Base-by-base conservation (phyloP, 257 asterid species). In the Hygrophila difformis region DNA sequence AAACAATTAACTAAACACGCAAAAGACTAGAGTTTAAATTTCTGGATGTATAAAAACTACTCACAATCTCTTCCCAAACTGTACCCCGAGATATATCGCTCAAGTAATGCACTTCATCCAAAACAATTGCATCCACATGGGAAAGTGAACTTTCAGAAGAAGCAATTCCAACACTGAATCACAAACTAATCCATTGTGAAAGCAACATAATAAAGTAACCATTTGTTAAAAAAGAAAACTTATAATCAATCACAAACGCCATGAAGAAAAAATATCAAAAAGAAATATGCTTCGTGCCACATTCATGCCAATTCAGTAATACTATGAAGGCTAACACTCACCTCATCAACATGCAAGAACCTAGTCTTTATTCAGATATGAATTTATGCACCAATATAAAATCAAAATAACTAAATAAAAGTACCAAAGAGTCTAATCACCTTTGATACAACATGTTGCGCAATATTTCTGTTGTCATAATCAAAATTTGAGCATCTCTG, bases 31-130 rank as follows among this genome's bases (percentile, higher is more conserved):
- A 52, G n/a, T 39, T 55, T 58, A 47, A 47, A 46, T 49, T 51
- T 50, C 48, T 49, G 45, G 47, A 50, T 44, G 53, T 46, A 29
- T 29, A 50, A 36, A 49, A 71, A 55, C 52, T 49, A 86, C 98
- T 54, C 71, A 89, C 98, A 61, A 86, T 91, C 73, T 91, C 98
- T 66, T 91, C 98, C 98, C 98, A 91, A 50, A 91, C 98, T 23
- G 98, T 91, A 65, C 98, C 98, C 66, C 98, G 81, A 49, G 93
- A 86, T 57, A 86, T 76, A 77, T 91, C 98, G 49, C 96, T 86
- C 66, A 91, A 69, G 72, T 91, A 91, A 72, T 91, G 98, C 61
- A 91, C 98, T 86, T 91, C 98, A 69, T 91, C 98, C 77, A 91
- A 70, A 65, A 91, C 92, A 80, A 91, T 91, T 71, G 75, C 98